Base-by-base conservation (phyloP, 106 monocot genomes). In the Platanthera zijinensis region DNA sequence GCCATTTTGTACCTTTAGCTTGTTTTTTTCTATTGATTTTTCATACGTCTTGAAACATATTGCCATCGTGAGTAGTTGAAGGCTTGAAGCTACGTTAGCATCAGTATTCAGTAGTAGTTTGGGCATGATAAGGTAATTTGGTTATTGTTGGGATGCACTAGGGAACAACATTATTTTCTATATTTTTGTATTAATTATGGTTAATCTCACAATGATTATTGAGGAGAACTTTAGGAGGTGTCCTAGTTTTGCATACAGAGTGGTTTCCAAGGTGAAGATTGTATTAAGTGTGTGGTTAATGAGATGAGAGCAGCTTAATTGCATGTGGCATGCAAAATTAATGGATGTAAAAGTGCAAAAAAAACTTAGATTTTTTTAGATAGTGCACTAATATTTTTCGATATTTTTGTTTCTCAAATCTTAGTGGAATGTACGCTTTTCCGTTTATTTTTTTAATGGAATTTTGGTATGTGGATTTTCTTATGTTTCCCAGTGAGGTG, bases 401-500 rank as follows among this genome's bases (percentile, higher is more conserved):
- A 32, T 30, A 48, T 71, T 69, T 71, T 48, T 5, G 7, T 48
- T 48, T 71, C 13, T 71, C 13, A 71, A 71, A 48, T 46, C 70
- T 50, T 72, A 10, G 18, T 21, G 15, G 39, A 17, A 77, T 52
- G 50, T 52, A 70, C 52, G 21, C 51, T 54, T 39, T 57, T 48
- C 19, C 19, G 5, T 48, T 54, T 56, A 51, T 73, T 57, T 48
- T 19, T 8, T 8, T 67, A 50, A 19, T 10, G 17, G 5, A 14
- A 45, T n/a, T 46, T 56, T n/a, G 46, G 25, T 74, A 12, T 15
- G 18, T 64, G 46, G 39, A 10, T 52, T 74, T 82, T 46, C 13
- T 51, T 46, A 13, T 75, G 10, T 74, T 68, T 77, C 8, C 13
- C 83, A 97, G 97, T 77, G 97, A 97, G 89, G 90, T 94, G 21